Percentiles rank a stretch among this genome's conserved stretches.
These are phyloP conservation scores for Aspergillus indologenus DNA, from an alignment of 495 filamentous ascomycete genomes.

Conservation along the genomic window DNA sequence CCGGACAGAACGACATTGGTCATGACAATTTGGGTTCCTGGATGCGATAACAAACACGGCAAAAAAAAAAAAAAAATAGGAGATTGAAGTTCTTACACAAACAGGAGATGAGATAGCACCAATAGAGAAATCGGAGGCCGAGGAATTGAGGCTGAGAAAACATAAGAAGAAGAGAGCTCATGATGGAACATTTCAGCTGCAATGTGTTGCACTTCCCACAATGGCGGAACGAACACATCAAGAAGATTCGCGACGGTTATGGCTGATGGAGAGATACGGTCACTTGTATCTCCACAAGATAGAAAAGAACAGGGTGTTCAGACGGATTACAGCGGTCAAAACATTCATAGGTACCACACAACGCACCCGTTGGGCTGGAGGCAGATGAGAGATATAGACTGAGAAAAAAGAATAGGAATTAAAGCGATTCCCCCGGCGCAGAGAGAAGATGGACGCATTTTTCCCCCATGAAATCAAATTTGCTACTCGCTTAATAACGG, in stretches of 20 bases:
- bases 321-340: neutral
- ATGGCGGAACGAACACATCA: constrained; percentile 7
- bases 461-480: constrained; percentile 30
- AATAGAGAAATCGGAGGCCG: constrained; percentile 8
- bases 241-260: constrained; percentile 6
- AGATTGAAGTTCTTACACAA: neutral
- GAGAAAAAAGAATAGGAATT: neutral
- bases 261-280: neutral
- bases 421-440: constrained; percentile 6
- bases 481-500: constrained; percentile 41
- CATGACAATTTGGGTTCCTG: neutral
- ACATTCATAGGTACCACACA: neutral
- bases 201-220: neutral
- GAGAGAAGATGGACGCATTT: constrained; percentile 24
- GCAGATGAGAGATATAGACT: neutral
- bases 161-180: constrained; percentile 5
- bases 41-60: neutral
- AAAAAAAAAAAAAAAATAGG: neutral
- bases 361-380: neutral
- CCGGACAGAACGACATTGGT: neutral
- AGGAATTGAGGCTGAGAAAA: constrained; percentile 5
- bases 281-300: neutral
- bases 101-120: neutral
- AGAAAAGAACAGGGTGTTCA: neutral
- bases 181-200: constrained; percentile 10